These are phyloP conservation scores for Beauveria scarabaeidicola DNA, from an alignment of 2,329 filamentous ascomycete genomes.

Conservation along the genomic window DNA sequence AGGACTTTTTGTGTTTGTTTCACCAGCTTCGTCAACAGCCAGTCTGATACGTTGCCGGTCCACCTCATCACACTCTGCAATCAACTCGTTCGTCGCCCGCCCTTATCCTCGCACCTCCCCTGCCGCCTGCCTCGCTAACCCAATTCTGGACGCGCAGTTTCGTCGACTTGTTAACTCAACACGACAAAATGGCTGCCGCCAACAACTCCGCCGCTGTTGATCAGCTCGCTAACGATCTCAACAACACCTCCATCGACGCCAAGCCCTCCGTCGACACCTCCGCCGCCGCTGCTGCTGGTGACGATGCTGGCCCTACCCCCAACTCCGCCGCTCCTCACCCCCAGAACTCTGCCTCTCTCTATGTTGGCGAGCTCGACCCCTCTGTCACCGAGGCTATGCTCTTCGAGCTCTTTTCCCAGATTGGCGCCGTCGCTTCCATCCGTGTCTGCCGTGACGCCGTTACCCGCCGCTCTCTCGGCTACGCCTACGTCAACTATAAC, in stretches of 20 bases:
- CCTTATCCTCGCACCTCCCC: neutral
- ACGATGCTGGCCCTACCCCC: constrained; percentile 58
- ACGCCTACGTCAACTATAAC: constrained; percentile 99
- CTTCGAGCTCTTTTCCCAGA: constrained; percentile 99
- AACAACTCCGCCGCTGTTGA: constrained; percentile 56
- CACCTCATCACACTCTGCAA: constrained; percentile 13
- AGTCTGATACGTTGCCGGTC: constrained; percentile 15
- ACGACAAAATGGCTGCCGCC: constrained; percentile 51
- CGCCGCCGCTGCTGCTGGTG: constrained; percentile 34
- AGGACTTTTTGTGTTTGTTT: constrained; percentile 22
- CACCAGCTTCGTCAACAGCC: constrained; percentile 20
- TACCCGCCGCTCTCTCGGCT: constrained; percentile 95
- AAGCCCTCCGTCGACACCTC: constrained; percentile 68
- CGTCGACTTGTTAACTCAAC: constrained; percentile 11
- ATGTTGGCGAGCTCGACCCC: constrained; percentile 95
- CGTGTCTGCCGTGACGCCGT: constrained; percentile 99
- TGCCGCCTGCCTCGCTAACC: constrained; percentile 5
- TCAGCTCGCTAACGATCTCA: constrained; percentile 72
- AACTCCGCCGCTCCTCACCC: constrained; percentile 68
- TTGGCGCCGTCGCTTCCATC: constrained; percentile 96
- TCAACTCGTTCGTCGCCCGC: constrained; percentile 4
- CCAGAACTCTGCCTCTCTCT: constrained; percentile 93
- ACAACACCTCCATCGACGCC: constrained; percentile 62
- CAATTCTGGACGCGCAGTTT: constrained; percentile 12
- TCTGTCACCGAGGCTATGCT: constrained; percentile 99